phyloP scores from a whole-genome alignment of 345 rosid genomes.

The Cardamine resedifolia region DNA sequence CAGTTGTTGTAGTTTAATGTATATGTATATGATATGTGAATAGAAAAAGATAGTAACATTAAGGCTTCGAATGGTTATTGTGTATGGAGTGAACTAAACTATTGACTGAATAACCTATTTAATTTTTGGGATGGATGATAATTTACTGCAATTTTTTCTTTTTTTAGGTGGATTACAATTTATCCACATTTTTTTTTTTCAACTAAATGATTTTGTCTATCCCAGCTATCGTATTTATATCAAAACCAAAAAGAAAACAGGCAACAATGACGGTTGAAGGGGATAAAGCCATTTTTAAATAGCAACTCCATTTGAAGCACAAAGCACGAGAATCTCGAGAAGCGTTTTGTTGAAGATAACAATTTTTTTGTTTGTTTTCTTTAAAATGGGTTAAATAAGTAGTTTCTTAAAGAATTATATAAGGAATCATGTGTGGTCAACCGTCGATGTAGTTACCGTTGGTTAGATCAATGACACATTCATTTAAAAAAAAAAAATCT shows the following conservation, averaged over 20 bases:
- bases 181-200: too few species aligned
- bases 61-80: too few species aligned
- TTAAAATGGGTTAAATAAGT: not conserved
- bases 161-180: too few species aligned
- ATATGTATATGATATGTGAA: not conserved
- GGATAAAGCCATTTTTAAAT: conserved; percentile 7
- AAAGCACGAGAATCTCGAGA: conserved; percentile 41
- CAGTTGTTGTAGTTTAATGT: not conserved
- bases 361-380: not conserved
- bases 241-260: too few species aligned
- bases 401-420: conserved; percentile 7
- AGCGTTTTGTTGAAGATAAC: conserved; percentile 38
- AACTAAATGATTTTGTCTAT: too few species aligned
- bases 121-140: too few species aligned
- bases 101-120: too few species aligned
- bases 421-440: conserved; percentile 14
- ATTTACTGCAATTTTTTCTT: too few species aligned
- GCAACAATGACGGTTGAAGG: conserved; percentile 7
- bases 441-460: conserved; percentile 25
- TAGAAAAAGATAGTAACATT: not conserved
- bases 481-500: too few species aligned
- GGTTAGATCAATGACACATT: conserved; percentile 21
- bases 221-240: too few species aligned
- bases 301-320: conserved; percentile 26
- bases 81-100: too few species aligned